Percentiles rank a stretch among this genome's conserved stretches.
Conservation (phyloP, 2,329 filamentous ascomycete genomes). For the Verticillium dahliae region DNA sequence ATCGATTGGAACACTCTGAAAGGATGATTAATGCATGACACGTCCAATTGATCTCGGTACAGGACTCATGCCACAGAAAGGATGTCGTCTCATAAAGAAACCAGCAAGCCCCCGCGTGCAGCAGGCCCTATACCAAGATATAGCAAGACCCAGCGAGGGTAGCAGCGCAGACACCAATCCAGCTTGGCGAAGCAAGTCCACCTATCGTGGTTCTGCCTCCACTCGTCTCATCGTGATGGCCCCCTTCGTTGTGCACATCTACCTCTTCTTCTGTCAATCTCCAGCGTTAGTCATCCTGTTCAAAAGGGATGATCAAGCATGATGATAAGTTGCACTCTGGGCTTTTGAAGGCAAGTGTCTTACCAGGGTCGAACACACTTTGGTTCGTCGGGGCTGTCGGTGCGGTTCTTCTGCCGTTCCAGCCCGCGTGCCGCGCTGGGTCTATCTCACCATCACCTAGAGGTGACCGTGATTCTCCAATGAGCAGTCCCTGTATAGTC, state of each 20-base stretch:
- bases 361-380: background rate
- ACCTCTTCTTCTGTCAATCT: background rate
- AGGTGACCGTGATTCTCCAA: conserved; percentile 34
- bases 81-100: background rate
- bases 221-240: background rate
- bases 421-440: conserved; percentile 26
- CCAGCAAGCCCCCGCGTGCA: background rate
- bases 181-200: background rate
- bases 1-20: too few relatives aligned
- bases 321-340: too few relatives aligned
- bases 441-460: conserved; percentile 35
- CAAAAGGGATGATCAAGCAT: background rate
- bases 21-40: background rate
- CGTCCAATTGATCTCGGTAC: too few relatives aligned
- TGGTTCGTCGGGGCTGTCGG: background rate
- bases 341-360: background rate
- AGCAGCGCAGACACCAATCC: background rate
- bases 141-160: background rate
- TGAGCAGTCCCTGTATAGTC: conserved; percentile 53
- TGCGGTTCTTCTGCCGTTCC: conserved; percentile 1
- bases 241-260: background rate
- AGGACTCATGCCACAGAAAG: background rate
- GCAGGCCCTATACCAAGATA: too few relatives aligned
- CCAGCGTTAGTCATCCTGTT: background rate
- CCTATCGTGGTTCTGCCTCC: background rate